Percentiles rank a stretch among this genome's conserved stretches.
phyloP scores from a whole-genome alignment of 179 eudicot genomes.

The Silene vulgaris region DNA sequence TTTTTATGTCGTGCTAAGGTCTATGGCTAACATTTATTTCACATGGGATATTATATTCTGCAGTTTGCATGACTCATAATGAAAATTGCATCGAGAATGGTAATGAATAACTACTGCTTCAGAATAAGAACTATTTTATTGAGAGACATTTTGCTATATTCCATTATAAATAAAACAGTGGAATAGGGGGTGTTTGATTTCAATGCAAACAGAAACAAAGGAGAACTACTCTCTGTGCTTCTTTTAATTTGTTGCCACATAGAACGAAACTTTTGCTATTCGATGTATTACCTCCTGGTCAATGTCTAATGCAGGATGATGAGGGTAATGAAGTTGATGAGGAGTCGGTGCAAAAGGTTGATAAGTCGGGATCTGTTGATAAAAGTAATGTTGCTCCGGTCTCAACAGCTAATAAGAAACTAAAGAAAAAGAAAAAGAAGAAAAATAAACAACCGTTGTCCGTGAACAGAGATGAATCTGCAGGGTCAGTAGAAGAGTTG shows the following conservation, averaged over 20 bases:
- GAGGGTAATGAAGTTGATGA: not conserved
- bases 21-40: not conserved
- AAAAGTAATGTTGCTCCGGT: not conserved
- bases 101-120: too few species aligned
- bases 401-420: constrained; percentile 1
- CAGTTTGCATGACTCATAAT: not conserved
- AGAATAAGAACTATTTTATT: too few species aligned
- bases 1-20: not conserved
- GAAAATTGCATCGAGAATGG: too few species aligned
- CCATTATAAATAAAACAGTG: too few species aligned
- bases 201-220: not conserved
- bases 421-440: constrained; percentile 14
- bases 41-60: not conserved
- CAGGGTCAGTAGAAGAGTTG: not conserved
- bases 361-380: constrained; percentile 1
- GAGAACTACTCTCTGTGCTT: not conserved
- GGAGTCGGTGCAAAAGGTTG: constrained; percentile 2
- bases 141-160: too few species aligned
- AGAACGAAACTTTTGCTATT: not conserved
- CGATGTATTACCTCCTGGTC: not conserved
- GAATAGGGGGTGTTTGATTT: too few species aligned
- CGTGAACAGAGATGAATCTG: not conserved
- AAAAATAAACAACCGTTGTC: constrained; percentile 1
- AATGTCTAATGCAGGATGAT: constrained; percentile 11
- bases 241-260: not conserved